These are phyloP conservation scores for barrel medic (Medicago truncatula) DNA, from an alignment of 306 rosid species.

Conservation along the genomic window MtrunA17r5.0-ANR NC_053049.1:46094001-46094500, in stretches of 20 bases:
- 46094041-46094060: constrained; percentile 8
- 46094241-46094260: background rate
- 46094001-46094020: constrained; percentile 25
- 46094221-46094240: background rate
- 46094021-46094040: constrained; percentile 10
- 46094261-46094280: background rate
- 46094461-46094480: too few species aligned
- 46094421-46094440: background rate
- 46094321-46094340: constrained; percentile 25
- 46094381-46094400: constrained; percentile 16
- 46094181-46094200: background rate
- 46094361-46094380: background rate
- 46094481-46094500: too few species aligned
- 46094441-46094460: background rate
- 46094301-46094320: constrained; percentile 5
- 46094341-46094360: constrained; percentile 4
- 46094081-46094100: constrained; percentile 21
- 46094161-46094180: constrained; percentile 21
- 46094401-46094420: constrained; percentile 15
- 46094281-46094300: constrained; percentile 7
- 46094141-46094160: background rate
- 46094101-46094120: constrained; percentile 13
- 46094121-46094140: constrained; percentile 16
- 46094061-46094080: constrained; percentile 21
- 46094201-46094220: constrained; percentile 13